Conservation (phyloP, 2,329 filamentous ascomycete genomes). For the Ophiostoma pallidulum region DNA sequence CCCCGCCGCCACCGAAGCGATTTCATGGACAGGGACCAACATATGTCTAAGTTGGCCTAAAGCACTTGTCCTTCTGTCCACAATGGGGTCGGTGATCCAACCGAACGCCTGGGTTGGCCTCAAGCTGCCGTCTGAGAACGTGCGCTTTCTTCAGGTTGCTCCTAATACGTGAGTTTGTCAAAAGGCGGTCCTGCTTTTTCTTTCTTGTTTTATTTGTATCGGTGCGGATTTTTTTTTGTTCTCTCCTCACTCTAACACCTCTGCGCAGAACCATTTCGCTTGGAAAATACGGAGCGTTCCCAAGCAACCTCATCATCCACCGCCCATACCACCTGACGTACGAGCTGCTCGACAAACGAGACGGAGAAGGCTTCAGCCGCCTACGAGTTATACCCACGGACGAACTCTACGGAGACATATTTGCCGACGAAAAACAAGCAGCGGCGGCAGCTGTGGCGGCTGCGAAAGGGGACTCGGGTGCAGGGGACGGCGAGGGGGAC, state of each 20-base stretch:
- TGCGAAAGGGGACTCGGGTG: slow-evolving; percentile 15
- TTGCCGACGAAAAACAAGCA: slow-evolving; percentile 33
- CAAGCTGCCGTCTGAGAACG: slow-evolving; percentile 48
- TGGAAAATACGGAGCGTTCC: slow-evolving; percentile 87
- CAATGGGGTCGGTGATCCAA: slow-evolving; percentile 31
- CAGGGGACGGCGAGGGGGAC: slow-evolving; percentile 38
- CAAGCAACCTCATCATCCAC: slow-evolving; percentile 80
- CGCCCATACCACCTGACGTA: slow-evolving; percentile 87
- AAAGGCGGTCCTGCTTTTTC: slow-evolving; percentile 23
- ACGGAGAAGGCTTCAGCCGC: slow-evolving; percentile 54
- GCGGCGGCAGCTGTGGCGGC: slow-evolving; percentile 24
- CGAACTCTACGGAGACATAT: slow-evolving; percentile 75
- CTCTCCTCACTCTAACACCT: neutral
- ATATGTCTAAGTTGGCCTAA: neutral
- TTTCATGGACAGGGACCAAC: too few species aligned
- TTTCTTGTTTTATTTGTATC: neutral
- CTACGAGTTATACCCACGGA: slow-evolving; percentile 70
- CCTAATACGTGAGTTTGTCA: slow-evolving; percentile 49
- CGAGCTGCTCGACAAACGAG: slow-evolving; percentile 66
- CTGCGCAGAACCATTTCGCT: slow-evolving; percentile 65
- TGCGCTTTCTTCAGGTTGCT: slow-evolving; percentile 46
- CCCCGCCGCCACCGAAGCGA: too few species aligned
- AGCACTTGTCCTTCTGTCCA: neutral
- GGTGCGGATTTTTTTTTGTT: slow-evolving; percentile 12
- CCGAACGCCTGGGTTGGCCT: slow-evolving; percentile 53